Evolutionary conservation across 2,329 filamentous ascomycete genomes (phyloP), one percentile per base, ranked within the genome.

Genomic region (Cladosporium sp.): DNA sequence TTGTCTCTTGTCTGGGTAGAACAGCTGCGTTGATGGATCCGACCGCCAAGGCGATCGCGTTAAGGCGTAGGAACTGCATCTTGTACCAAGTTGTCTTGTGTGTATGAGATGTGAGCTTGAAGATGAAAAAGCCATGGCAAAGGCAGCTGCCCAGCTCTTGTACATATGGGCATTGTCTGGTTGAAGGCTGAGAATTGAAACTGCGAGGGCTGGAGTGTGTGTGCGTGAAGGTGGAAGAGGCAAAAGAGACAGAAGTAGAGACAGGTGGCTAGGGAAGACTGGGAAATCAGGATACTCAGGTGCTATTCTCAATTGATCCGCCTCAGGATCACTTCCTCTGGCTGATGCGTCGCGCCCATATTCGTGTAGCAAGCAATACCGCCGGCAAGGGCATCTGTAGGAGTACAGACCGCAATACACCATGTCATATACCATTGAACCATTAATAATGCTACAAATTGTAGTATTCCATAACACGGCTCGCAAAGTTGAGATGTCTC

Each of bases 141-240:
- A 49, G 42, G 19, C 20, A 40, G 34, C 14, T 28, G 42, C 54
- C 15, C 15, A 39, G 42, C 19, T 56, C 54, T 49, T 56, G 54
- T 56, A 56, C 54, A 47, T 56, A 56, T 28, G 9, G 30, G n/a
- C 34, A 17, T 14, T 25, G n/a, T 20, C 54, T 30, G 38, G 20
- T 19, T 14, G 54, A 56, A 56, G 54, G 54, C 54, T 56, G 54
- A 56, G 54, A 22, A 56, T 49, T 56, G 54, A 56, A 56, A 56
- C 54, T 49, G 12, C 34, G 42, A 49, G 54, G 54, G 54, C 54
- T 56, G 54, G 54, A 28, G 20, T 37, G 25, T 19, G 25, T 37
- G 30, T 45, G 28, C 39, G 22, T 54, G 36, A 25, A 54, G 38
- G 15, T 42, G 19, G 17, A 37, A 55, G 39, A 55, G 34, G 51